phyloP scores from a whole-genome alignment of 805 yeast species.

The Ogataea minuta region DNA sequence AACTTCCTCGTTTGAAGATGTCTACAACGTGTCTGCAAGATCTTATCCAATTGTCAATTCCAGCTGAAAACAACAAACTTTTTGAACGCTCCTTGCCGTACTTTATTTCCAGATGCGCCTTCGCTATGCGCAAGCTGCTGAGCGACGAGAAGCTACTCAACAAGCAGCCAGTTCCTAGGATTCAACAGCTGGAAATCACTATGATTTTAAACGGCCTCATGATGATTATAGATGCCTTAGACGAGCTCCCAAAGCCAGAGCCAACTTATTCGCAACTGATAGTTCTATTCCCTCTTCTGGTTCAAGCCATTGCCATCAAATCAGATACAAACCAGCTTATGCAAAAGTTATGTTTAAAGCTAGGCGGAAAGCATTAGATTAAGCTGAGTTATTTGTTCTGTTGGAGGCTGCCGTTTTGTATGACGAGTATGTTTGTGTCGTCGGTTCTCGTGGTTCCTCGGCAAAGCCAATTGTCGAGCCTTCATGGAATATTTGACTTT shows the following conservation, averaged over 20 bases:
- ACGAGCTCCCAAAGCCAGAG: slow-evolving; percentile 1
- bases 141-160: slow-evolving; percentile 61
- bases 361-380: slow-evolving; percentile 9
- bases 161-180: slow-evolving; percentile 60
- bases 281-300: slow-evolving; percentile 24
- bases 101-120: slow-evolving; percentile 55
- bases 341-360: slow-evolving; percentile 17
- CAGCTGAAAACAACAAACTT: slow-evolving; percentile 21
- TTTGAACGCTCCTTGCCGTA: slow-evolving; percentile 40
- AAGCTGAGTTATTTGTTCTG: neutral
- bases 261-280: slow-evolving; percentile 8
- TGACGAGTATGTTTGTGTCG: slow-evolving; percentile 14
- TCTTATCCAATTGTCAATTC: slow-evolving; percentile 42
- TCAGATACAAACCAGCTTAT: slow-evolving; percentile 12
- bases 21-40: slow-evolving; percentile 58
- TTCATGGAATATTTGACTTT: neutral
- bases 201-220: slow-evolving; percentile 44
- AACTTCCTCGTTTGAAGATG: slow-evolving; percentile 44
- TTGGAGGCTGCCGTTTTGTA: slow-evolving; percentile 16
- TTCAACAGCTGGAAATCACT: slow-evolving; percentile 64
- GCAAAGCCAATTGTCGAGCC: slow-evolving; percentile 8
- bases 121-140: slow-evolving; percentile 60
- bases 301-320: slow-evolving; percentile 21
- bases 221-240: slow-evolving; percentile 9
- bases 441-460: slow-evolving; percentile 7